These are phyloP conservation scores for Saccharomyces hybrid DNA, from an alignment of 1,139 yeast species.

Conservation along the genomic window DNA sequence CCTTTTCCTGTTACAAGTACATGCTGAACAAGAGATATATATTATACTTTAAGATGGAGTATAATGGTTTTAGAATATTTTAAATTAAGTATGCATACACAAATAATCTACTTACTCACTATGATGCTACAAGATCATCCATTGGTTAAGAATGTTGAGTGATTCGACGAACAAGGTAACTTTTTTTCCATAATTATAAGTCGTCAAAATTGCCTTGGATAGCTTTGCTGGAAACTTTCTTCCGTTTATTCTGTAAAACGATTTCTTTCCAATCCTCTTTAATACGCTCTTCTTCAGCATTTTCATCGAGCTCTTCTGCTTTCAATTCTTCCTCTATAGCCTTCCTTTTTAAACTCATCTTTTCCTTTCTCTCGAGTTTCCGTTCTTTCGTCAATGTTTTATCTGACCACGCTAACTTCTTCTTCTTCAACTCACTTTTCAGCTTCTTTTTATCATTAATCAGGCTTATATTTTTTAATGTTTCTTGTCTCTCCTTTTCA, in stretches of 20 bases:
- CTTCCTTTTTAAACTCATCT: slow-evolving; percentile 56
- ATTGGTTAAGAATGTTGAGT: not conserved
- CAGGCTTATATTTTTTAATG: slow-evolving; percentile 41
- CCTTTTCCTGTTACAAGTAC: too few relatives aligned
- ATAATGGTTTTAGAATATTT: not conserved
- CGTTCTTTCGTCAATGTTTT: slow-evolving; percentile 57
- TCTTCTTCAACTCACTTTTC: slow-evolving; percentile 42
- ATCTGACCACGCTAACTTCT: slow-evolving; percentile 75
- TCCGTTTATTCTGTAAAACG: slow-evolving; percentile 47
- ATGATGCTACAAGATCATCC: not conserved
- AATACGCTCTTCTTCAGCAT: slow-evolving; percentile 45
- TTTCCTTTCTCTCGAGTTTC: slow-evolving; percentile 56
- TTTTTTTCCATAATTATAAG: slow-evolving; percentile 34
- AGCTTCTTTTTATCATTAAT: slow-evolving; percentile 41
- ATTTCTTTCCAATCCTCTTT: slow-evolving; percentile 84
- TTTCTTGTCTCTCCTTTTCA: slow-evolving; percentile 57
- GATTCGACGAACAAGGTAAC: not conserved
- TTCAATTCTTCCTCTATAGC: slow-evolving; percentile 48
- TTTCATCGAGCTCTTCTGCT: slow-evolving; percentile 31
- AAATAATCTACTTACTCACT: not conserved
- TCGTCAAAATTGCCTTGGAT: slow-evolving; percentile 67
- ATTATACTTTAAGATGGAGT: not conserved
- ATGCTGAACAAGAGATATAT: too few relatives aligned
- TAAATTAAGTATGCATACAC: not conserved
- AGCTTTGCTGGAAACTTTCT: slow-evolving; percentile 18